These are phyloP conservation scores for Deinandra increscens DNA, from an alignment of 129 eudicot species.

Conservation along the genomic window DNA sequence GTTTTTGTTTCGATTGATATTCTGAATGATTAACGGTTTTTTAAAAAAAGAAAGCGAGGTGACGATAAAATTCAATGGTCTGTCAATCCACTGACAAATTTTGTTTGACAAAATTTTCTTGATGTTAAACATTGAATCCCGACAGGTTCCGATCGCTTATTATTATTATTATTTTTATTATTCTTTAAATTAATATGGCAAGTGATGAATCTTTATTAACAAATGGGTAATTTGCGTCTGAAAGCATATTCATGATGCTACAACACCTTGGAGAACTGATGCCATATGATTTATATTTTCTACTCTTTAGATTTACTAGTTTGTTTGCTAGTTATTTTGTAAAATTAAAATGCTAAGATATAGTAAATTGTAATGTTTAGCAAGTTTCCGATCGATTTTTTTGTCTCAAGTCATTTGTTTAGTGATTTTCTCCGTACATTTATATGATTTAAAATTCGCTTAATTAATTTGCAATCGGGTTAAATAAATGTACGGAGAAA, in stretches of 20 bases:
- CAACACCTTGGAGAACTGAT: slow-evolving; percentile 56
- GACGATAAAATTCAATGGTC: slow-evolving; percentile 72
- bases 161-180: not conserved
- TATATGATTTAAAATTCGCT: no score
- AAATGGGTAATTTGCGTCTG: slow-evolving; percentile 88
- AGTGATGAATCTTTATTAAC: slow-evolving; percentile 49
- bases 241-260: slow-evolving; percentile 33
- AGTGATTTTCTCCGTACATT: no score
- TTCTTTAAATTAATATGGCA: slow-evolving; percentile 21
- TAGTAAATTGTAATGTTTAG: no score
- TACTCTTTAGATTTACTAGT: no score
- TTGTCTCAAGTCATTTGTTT: no score
- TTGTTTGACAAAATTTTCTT: slow-evolving; percentile 37
- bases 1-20: not conserved
- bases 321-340: no score
- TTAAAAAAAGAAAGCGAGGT: slow-evolving; percentile 35
- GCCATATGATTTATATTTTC: no score
- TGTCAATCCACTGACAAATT: slow-evolving; percentile 63
- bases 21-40: not conserved
- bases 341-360: no score
- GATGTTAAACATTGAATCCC: slow-evolving; percentile 62
- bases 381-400: no score
- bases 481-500: no score
- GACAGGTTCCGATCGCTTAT: slow-evolving; percentile 79
- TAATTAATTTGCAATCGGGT: no score